These are phyloP conservation scores for Venustampulla echinocandica DNA, from an alignment of 495 filamentous ascomycete genomes.

Conservation along the genomic window DNA sequence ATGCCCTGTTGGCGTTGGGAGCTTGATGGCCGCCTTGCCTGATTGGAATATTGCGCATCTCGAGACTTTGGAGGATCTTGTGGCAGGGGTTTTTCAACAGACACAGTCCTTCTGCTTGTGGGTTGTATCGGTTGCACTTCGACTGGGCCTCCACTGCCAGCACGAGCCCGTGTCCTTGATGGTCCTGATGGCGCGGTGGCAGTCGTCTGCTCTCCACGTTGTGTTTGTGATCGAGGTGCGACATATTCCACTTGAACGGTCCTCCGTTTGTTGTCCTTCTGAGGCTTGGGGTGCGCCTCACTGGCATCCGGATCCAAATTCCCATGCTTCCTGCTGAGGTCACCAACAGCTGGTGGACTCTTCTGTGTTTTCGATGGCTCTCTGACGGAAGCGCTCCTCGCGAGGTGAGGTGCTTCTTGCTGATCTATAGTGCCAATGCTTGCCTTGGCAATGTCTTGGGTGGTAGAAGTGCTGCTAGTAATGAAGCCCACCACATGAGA, in stretches of 20 bases:
- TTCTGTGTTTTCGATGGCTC: constrained; percentile 68
- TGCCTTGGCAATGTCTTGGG: constrained; percentile 74
- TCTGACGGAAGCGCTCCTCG: constrained; percentile 82
- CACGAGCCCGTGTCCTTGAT: constrained; percentile 26
- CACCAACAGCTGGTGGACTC: constrained; percentile 48
- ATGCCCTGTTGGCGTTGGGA: constrained; percentile 38
- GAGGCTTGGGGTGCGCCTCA: constrained; percentile 51
- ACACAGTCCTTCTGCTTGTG: constrained; percentile 22
- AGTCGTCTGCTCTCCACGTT: constrained; percentile 44
- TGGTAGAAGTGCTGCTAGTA: constrained; percentile 85
- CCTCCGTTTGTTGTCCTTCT: constrained; percentile 77
- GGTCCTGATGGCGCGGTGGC: constrained; percentile 15
- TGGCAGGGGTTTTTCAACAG: constrained; percentile 44
- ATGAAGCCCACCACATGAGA: constrained; percentile 92
- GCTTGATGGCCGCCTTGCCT: constrained; percentile 37
- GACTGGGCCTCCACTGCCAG: constrained; percentile 26
- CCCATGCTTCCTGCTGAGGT: constrained; percentile 65
- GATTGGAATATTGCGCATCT: constrained; percentile 32
- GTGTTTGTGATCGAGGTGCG: constrained; percentile 75
- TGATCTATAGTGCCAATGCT: constrained; percentile 60
- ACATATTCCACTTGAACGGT: constrained; percentile 99
- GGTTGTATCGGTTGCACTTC: constrained; percentile 20
- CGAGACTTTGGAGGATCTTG: constrained; percentile 35
- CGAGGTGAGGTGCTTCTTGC: constrained; percentile 59
- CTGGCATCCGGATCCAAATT: constrained; percentile 62